A percentile compares a stretch with the other conserved stretches of the same genome.
Evolutionary conservation across 139 green algal genomes (phyloP).

Genomic region (Tetraselmis striata): DNA sequence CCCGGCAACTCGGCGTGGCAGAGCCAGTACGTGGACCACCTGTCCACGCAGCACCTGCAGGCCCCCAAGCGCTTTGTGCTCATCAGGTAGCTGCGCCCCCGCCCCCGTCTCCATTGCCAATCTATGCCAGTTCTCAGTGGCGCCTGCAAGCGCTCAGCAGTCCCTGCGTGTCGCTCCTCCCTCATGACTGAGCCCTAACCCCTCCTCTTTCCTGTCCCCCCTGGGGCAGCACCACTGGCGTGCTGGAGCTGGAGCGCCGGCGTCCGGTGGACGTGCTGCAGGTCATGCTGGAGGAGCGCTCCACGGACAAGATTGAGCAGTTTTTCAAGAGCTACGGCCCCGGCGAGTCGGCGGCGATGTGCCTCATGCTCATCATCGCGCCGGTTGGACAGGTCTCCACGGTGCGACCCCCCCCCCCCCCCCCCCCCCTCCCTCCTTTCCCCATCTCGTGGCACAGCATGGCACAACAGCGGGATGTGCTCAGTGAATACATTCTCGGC

Average conservation of each 20-base stretch:
- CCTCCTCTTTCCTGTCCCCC: not conserved
- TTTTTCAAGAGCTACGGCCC: slow-evolving; percentile 79
- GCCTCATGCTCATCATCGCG: slow-evolving; percentile 59
- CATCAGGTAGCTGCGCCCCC: slow-evolving; percentile 31
- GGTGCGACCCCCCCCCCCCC: not conserved
- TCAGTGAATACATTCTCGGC: too few species aligned
- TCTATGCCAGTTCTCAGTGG: too few species aligned
- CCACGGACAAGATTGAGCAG: slow-evolving; percentile 44
- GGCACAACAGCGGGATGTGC: too few species aligned
- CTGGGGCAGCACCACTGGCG: slow-evolving; percentile 48
- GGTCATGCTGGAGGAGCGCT: slow-evolving; percentile 55
- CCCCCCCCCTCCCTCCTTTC: not conserved
- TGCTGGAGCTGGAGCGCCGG: slow-evolving; percentile 66
- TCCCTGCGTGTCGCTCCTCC: too few species aligned
- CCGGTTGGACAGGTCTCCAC: slow-evolving; percentile 3
- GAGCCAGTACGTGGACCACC: slow-evolving; percentile 34
- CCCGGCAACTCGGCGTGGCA: slow-evolving; percentile 11
- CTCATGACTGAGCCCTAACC: too few species aligned
- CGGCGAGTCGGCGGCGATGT: slow-evolving; percentile 82
- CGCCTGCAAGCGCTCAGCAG: too few species aligned
- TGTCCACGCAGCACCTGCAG: slow-evolving; percentile 58
- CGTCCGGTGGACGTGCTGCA: slow-evolving; percentile 55
- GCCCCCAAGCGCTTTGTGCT: slow-evolving; percentile 63
- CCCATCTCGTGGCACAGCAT: not conserved
- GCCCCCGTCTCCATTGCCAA: too few species aligned